Percentiles rank a stretch among this genome's conserved stretches.
These are phyloP conservation scores for Neurospora cerealis DNA, from an alignment of 495 filamentous ascomycete species.

Conservation along the genomic window DNA sequence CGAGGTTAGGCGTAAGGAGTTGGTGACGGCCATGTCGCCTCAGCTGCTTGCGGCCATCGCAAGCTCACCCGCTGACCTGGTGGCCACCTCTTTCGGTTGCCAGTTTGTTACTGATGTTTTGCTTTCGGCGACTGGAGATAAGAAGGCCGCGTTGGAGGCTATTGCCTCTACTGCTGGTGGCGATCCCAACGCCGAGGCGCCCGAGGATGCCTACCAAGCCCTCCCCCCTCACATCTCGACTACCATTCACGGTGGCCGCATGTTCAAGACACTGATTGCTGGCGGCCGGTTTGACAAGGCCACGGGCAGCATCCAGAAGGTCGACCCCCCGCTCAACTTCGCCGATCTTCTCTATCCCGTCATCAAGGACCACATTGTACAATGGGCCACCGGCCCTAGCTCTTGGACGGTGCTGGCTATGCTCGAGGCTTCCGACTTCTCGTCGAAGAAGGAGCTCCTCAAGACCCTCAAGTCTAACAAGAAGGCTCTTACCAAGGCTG, in stretches of 20 bases:
- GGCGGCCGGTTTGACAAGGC: slow-evolving; percentile 74
- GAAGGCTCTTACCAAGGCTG: slow-evolving; percentile 39
- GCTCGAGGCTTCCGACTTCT: slow-evolving; percentile 70
- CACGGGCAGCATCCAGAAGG: slow-evolving; percentile 54
- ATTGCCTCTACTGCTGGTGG: slow-evolving; percentile 60
- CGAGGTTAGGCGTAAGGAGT: slow-evolving; percentile 60
- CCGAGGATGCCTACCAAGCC: slow-evolving; percentile 28
- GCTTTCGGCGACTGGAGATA: slow-evolving; percentile 65
- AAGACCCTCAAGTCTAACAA: slow-evolving; percentile 53
- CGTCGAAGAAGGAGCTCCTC: slow-evolving; percentile 51
- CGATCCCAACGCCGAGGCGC: slow-evolving; percentile 38
- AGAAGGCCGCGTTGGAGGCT: slow-evolving; percentile 55
- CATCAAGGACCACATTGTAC: slow-evolving; percentile 60
- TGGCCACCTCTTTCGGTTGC: slow-evolving; percentile 69
- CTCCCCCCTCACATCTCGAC: slow-evolving; percentile 41
- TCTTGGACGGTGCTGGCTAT: slow-evolving; percentile 75
- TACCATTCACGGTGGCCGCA: slow-evolving; percentile 60
- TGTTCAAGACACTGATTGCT: slow-evolving; percentile 81
- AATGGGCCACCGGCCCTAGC: slow-evolving; percentile 80
- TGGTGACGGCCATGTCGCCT: slow-evolving; percentile 57
- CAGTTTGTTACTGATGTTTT: slow-evolving; percentile 79
- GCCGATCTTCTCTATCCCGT: slow-evolving; percentile 64
- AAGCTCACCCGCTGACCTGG: slow-evolving; percentile 52
- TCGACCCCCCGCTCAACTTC: slow-evolving; percentile 73
- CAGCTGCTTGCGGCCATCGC: slow-evolving; percentile 62